Percentiles rank a stretch among this genome's conserved stretches.
Evolutionary conservation across 805 yeast genomes (phyloP).

Genomic region (Yamadazyma kitorensis): DNA sequence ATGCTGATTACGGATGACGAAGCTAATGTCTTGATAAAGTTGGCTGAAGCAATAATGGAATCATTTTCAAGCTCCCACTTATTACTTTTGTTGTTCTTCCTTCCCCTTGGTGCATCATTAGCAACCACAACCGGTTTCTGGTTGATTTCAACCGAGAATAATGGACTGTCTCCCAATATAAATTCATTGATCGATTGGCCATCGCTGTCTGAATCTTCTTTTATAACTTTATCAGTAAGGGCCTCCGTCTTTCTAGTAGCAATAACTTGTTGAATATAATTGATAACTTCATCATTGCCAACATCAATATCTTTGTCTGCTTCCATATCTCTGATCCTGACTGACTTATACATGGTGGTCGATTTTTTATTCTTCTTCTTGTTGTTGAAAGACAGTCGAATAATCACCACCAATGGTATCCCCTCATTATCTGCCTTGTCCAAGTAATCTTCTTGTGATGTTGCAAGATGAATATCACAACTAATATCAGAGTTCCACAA

Average conservation of each 20-base stretch:
- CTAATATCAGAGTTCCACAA: conserved; percentile 79
- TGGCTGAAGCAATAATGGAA: conserved; percentile 58
- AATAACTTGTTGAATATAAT: conserved; percentile 14
- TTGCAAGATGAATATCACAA: conserved; percentile 54
- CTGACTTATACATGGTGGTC: conserved; percentile 60
- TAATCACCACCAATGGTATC: conserved; percentile 70
- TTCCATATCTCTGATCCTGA: conserved; percentile 65
- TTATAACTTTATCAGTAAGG: conserved; percentile 7
- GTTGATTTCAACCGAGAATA: conserved; percentile 30
- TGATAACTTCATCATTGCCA: conserved; percentile 62
- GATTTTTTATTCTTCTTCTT: conserved; percentile 33
- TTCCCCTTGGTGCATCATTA: conserved; percentile 78
- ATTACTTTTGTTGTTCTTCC: conserved; percentile 72
- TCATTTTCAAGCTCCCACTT: conserved; percentile 75
- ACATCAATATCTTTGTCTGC: conserved; percentile 68
- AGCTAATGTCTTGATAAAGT: conserved; percentile 52
- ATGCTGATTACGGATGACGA: conserved; percentile 73
- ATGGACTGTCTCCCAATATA: conserved; percentile 23
- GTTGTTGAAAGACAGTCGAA: conserved; percentile 58
- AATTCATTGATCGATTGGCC: conserved; percentile 10
- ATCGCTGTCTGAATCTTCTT: conserved; percentile 8
- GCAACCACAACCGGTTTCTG: conserved; percentile 68
- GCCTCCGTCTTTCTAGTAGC: conserved; percentile 3
- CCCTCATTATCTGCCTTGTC: conserved; percentile 66
- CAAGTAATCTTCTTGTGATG: conserved; percentile 58